phyloP scores from a whole-genome alignment of 345 rosid genomes.

The Corymbia maculata region DNA sequence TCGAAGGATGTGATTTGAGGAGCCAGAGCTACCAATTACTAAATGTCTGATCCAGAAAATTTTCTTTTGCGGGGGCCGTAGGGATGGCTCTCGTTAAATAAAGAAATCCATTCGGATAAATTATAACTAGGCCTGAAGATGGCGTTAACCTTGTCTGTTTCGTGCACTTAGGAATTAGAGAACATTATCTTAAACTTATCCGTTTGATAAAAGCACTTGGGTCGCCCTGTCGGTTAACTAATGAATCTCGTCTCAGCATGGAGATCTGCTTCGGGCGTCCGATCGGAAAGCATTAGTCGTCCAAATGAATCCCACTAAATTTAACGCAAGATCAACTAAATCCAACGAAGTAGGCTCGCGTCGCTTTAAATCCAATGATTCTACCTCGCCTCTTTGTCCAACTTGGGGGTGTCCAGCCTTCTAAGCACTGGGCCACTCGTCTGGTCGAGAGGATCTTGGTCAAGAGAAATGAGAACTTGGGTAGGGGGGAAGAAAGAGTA shows the following conservation, averaged over 20 bases:
- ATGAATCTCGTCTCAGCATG: neutral
- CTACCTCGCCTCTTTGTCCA: neutral
- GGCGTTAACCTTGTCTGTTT: neutral
- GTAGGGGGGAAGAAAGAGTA: no score
- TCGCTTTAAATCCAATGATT: neutral
- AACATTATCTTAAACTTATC: neutral
- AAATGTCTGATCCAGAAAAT: neutral
- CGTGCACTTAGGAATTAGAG: neutral
- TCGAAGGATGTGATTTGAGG: neutral
- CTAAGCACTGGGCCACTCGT: neutral
- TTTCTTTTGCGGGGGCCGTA: neutral
- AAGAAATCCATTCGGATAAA: neutral
- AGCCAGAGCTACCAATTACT: neutral
- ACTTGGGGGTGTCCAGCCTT: neutral
- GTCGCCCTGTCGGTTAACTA: neutral
- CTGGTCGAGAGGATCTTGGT: neutral
- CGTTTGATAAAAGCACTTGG: neutral
- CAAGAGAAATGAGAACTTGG: neutral
- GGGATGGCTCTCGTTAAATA: neutral
- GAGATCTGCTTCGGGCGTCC: neutral
- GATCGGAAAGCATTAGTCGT: neutral
- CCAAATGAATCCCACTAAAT: neutral
- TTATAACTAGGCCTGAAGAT: neutral
- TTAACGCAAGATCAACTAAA: neutral
- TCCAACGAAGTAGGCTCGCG: neutral